Evolutionary conservation across 129 eudicot species (phyloP), one percentile per base, ranked within the genome.

Genomic region (Tagetes patula): DNA sequence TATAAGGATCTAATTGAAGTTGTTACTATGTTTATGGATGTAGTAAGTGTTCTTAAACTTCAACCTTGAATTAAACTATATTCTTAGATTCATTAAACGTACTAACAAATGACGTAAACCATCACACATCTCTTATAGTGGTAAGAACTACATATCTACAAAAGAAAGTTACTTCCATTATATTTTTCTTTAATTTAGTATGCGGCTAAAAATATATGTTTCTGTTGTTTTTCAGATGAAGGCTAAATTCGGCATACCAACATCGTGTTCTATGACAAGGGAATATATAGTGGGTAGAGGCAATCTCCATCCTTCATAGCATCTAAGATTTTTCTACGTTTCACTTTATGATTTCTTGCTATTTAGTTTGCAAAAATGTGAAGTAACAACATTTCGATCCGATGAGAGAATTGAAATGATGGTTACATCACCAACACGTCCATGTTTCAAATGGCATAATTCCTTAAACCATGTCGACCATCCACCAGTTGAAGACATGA

Each of bases 71-170:
- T 39, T 42, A 46, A 72, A 33, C 37, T 39, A 45, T 37, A 30
- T 27, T 34, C 12, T 12, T 49, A 52, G 36, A 38, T 41, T 70
- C 43, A 38, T 50, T 8, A 4, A n/a, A 52, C 4, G 42, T 40
- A 56, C 5, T n/a, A 39, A 41, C 50, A 55, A 73, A 70, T n/a
- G 67, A 33, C 34, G 80, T 50, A 12, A 82, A 75, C 54, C 69
- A 67, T 10, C 50, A 85, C 76, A 83, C 85, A 50, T 67, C 77
- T 70, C 50, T 88, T 32, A 82, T 75, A 75, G 84, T 78, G 95
- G 95, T 85, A 88, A 64, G 27, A 20, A 20, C 27, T 20, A 20
- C 27, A 20, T 20, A 20, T 20, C 27, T 20, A 20, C 27, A 20
- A 20, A 20, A 20, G 27, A 20, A 50, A 50, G 56, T 4, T 1